Conservation (phyloP, 2,329 filamentous ascomycete species). For the Alternaria gansuensis region DNA sequence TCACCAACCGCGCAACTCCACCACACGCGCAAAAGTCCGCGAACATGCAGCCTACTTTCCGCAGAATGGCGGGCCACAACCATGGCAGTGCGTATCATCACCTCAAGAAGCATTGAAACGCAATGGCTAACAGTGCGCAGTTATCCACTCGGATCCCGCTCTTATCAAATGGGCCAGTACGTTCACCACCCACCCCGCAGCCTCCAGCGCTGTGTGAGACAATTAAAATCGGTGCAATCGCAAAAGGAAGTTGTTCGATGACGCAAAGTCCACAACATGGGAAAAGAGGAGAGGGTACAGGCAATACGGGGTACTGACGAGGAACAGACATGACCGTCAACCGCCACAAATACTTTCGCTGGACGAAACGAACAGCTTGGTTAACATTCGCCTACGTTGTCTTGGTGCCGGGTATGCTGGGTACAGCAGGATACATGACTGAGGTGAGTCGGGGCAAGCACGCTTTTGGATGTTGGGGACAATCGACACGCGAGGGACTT, state of each 20-base stretch:
- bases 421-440: conserved; percentile 77
- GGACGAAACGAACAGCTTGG: conserved; percentile 83
- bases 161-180: conserved; percentile 64
- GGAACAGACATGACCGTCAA: conserved; percentile 78
- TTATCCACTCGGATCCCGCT: conserved; percentile 64
- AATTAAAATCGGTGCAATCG: no score
- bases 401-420: conserved; percentile 74
- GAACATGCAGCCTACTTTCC: conserved; percentile 24
- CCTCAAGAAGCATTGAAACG: conserved; percentile 6
- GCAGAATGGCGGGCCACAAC: conserved; percentile 44
- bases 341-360: conserved; percentile 95
- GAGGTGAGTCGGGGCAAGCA: conserved; percentile 73
- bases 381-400: conserved; percentile 80
- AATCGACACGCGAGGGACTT: conserved; percentile 23
- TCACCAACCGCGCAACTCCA: conserved; percentile 20
- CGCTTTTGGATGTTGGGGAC: background rate
- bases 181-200: conserved; percentile 52
- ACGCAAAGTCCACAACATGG: background rate
- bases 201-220: background rate
- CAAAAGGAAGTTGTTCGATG: background rate
- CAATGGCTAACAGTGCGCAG: conserved; percentile 51
- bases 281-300: background rate
- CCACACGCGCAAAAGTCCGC: conserved; percentile 26
- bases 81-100: conserved; percentile 32
- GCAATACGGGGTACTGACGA: conserved; percentile 20